phyloP scores from a whole-genome alignment of 768 basidiomycete species.

The Coprinopsis marcescibilis region DNA sequence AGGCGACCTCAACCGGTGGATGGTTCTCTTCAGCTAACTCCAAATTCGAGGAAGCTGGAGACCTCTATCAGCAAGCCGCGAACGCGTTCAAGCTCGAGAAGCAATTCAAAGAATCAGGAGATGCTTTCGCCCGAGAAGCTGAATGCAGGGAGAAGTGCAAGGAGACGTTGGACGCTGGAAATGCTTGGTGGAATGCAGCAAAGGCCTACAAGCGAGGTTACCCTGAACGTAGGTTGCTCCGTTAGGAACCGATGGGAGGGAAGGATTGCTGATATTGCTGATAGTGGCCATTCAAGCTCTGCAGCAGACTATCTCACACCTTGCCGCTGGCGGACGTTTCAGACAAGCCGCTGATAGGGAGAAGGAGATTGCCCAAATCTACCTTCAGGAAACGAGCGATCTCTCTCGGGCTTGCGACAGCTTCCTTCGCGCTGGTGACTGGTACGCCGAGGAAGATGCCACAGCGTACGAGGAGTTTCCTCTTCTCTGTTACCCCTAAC shows the following conservation, averaged over 20 bases:
- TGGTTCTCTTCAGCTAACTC: constrained; percentile 84
- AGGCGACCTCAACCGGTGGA: constrained; percentile 71
- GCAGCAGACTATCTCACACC: constrained; percentile 74
- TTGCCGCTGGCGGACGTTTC: constrained; percentile 84
- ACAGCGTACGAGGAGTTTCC: constrained; percentile 64
- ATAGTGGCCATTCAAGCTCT: constrained; percentile 88
- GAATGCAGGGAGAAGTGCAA: constrained; percentile 88
- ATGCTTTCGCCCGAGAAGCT: constrained; percentile 89
- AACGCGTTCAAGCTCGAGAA: constrained; percentile 93
- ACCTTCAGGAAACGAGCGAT: constrained; percentile 78
- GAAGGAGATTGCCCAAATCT: constrained; percentile 94
- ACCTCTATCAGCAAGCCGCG: constrained; percentile 91
- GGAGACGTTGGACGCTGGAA: constrained; percentile 91
- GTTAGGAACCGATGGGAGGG: neutral
- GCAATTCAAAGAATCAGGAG: constrained; percentile 85
- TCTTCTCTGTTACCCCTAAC: neutral
- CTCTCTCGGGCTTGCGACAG: constrained; percentile 85
- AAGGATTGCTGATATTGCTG: constrained; percentile 14
- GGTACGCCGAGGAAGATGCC: constrained; percentile 98
- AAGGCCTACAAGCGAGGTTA: constrained; percentile 91
- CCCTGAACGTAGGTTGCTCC: constrained; percentile 65
- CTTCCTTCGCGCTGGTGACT: constrained; percentile 87
- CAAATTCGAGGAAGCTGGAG: constrained; percentile 94
- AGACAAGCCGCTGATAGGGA: constrained; percentile 96
- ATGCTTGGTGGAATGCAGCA: constrained; percentile 97